Conservation (phyloP, 2,329 filamentous ascomycete genomes). For the Fusarium odoratissimum region DNA sequence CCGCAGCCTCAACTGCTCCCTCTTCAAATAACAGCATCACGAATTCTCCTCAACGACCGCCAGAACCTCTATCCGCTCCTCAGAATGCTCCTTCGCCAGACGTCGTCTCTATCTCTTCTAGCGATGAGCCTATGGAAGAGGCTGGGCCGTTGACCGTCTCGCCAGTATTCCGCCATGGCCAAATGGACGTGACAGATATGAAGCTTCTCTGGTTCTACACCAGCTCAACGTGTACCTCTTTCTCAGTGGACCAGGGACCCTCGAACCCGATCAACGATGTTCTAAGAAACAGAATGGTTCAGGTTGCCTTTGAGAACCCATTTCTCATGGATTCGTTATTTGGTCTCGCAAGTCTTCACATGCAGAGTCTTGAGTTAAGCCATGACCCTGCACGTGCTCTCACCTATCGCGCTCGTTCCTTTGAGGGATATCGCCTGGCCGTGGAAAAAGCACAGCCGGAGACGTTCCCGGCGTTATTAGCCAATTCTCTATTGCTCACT, state of each 20-base stretch:
- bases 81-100: conserved; percentile 13
- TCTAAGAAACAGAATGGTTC: conserved; percentile 60
- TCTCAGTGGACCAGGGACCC: conserved; percentile 54
- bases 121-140: conserved; percentile 22
- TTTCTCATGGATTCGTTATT: conserved; percentile 68
- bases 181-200: conserved; percentile 59
- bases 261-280: conserved; percentile 54
- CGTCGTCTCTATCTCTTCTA: conserved; percentile 10
- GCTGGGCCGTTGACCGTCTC: conserved; percentile 33
- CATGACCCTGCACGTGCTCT: conserved; percentile 55
- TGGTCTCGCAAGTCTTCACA: conserved; percentile 62
- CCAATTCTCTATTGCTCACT: conserved; percentile 63
- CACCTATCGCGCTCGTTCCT: conserved; percentile 61
- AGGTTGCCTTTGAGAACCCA: conserved; percentile 62
- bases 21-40: not conserved
- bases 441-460: conserved; percentile 59
- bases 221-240: conserved; percentile 58
- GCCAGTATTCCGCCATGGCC: conserved; percentile 48
- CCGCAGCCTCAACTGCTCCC: conserved; percentile 3
- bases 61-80: not conserved
- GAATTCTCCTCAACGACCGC: not conserved
- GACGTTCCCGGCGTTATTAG: conserved; percentile 62
- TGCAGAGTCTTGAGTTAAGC: conserved; percentile 55
- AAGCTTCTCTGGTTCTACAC: conserved; percentile 68
- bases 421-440: conserved; percentile 64